Base-by-base conservation (phyloP, 2,329 filamentous ascomycete species). In the Colletotrichum destructivum region DNA sequence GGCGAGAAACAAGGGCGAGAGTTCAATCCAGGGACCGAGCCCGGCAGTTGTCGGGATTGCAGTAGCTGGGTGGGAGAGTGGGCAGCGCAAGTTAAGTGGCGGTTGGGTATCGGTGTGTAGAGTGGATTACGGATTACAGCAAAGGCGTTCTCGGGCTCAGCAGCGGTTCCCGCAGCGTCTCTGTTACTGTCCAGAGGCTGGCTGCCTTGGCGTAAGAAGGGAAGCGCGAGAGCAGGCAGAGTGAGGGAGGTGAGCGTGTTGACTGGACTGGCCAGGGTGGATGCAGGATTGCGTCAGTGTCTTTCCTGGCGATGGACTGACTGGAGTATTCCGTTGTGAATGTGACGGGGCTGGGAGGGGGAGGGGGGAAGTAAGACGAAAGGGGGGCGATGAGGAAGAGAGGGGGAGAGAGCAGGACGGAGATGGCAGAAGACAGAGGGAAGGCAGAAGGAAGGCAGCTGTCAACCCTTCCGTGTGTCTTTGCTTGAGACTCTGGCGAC, bases 201-300 rank as follows among this genome's bases (percentile, higher is more conserved):
- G 57, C 35, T 67, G 56, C 42, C 63, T 71, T 71, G 68, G 68
- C 68, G 56, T 49, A 31, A 46, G 57, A 54, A 66, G 31, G 62
- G 46, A 40, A 46, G 42, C 23, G 35, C 42, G 51, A 71, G 44
- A 62, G 64, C 61, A 52, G 64, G 52, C 57, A 46, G 64, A 67
- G 68, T 23, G 38, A 46, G 21, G 42, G 62, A 40, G 62, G 21
- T 62, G 49, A 62, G 11, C 4, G 61, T 44, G 38, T 40, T 38
- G 21, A 35, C 42, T 23, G 21, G 23, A 35, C 49, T 67, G 56
- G 68, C 59, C 59, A 56, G 63, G 23, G 68, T 62, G 42, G 69
- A 71, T 71, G 69, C 69, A 54, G 56, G 42, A 71, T 71, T 68
- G 40, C 69, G 69, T 71, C 69, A 71, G 64, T 68, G 52, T 62